phyloP scores from a whole-genome alignment of 495 filamentous ascomycete species.

The Platismatia glauca region DNA sequence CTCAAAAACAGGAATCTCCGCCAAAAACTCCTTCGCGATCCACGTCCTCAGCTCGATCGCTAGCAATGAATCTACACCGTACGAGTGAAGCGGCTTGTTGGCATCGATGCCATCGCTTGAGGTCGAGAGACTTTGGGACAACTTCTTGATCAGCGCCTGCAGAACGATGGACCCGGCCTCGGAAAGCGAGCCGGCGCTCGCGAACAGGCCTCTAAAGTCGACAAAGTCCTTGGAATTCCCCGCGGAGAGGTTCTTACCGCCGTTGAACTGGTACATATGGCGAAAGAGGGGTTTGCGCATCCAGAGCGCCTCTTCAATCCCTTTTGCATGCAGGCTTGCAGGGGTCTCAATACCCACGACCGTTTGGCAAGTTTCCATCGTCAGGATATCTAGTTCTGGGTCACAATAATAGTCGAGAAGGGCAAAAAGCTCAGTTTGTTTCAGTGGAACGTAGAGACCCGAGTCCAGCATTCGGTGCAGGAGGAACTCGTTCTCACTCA shows the following conservation, averaged over 20 bases:
- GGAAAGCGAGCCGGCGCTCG: no score
- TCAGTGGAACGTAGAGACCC: no score
- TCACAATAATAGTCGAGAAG: constrained; percentile 31
- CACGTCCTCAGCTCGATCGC: neutral
- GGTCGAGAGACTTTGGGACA: constrained; percentile 30
- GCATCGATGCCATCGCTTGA: constrained; percentile 31
- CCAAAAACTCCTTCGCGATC: neutral
- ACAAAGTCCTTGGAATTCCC: no score
- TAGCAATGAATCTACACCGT: constrained; percentile 31
- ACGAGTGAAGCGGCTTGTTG: constrained; percentile 31
- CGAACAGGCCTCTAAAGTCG: no score
- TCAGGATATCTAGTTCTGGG: constrained; percentile 20
- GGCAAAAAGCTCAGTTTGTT: constrained; percentile 25
- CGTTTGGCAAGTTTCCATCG: constrained; percentile 22
- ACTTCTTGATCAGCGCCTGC: constrained; percentile 25
- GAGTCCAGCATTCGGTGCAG: no score
- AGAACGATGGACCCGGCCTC: constrained; percentile 29
- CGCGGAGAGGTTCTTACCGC: no score
- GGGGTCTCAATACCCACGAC: constrained; percentile 20
- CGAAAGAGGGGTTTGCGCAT: no score
- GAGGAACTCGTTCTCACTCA: constrained; percentile 21
- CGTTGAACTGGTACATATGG: no score
- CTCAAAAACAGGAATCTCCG: neutral
- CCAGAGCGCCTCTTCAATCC: no score
- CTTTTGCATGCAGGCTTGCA: neutral